phyloP scores from a whole-genome alignment of 176 grass and related monocot genomes.

The Hsuehochloa calcarea region DNA sequence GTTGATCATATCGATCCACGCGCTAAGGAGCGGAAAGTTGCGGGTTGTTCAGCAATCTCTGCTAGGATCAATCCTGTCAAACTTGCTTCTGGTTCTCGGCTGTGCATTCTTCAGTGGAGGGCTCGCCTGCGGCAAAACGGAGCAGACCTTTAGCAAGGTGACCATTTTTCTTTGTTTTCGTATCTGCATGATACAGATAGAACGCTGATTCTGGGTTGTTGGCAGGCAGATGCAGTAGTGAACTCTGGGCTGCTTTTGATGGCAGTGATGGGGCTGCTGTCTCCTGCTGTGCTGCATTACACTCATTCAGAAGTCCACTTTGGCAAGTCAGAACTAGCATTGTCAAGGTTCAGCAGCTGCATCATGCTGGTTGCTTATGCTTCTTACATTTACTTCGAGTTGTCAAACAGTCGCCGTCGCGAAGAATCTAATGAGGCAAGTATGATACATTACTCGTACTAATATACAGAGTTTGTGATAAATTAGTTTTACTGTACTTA shows the following conservation, averaged over 20 bases:
- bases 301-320: conserved; percentile 63
- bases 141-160: conserved; percentile 75
- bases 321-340: conserved; percentile 60
- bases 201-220: conserved; percentile 9
- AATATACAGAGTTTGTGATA: neutral
- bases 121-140: conserved; percentile 46
- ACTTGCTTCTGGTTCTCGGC: conserved; percentile 74
- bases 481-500: neutral
- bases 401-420: conserved; percentile 20
- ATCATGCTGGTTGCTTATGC: conserved; percentile 83
- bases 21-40: conserved; percentile 54
- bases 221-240: conserved; percentile 58
- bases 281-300: conserved; percentile 69
- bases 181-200: neutral
- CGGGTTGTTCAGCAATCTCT: conserved; percentile 73
- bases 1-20: conserved; percentile 80
- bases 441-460: neutral
- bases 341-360: conserved; percentile 84
- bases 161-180: neutral
- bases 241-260: conserved; percentile 84
- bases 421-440: conserved; percentile 46
- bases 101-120: conserved; percentile 76
- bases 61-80: conserved; percentile 75
- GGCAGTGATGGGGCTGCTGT: conserved; percentile 64
- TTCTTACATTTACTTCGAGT: conserved; percentile 62